Evolutionary conservation across 2,329 filamentous ascomycete genomes (phyloP).

Genomic region (Cladosporium sp.): DNA sequence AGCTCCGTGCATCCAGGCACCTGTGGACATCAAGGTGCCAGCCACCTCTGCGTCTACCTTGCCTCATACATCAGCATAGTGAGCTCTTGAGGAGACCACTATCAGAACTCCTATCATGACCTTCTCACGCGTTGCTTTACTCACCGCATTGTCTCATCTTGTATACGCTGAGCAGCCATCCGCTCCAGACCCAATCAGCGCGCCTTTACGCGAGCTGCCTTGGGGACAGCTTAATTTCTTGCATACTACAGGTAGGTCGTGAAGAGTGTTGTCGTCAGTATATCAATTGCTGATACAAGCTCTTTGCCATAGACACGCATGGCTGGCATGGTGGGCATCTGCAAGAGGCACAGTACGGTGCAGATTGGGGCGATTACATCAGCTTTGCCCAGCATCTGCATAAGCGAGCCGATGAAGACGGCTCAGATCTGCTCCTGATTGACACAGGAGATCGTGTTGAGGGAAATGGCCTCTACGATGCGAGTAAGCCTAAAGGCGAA

Average conservation of each 20-base stretch:
- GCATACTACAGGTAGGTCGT: constrained; percentile 64
- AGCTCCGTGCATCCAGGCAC: neutral
- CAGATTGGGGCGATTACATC: constrained; percentile 97
- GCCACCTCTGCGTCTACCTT: neutral
- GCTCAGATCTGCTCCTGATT: constrained; percentile 82
- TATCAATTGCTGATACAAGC: neutral
- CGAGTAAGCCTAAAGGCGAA: constrained; percentile 77
- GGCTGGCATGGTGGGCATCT: constrained; percentile 94
- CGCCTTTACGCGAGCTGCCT: constrained; percentile 75
- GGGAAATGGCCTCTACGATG: constrained; percentile 91
- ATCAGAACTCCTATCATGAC: constrained; percentile 9
- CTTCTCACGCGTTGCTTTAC: constrained; percentile 18
- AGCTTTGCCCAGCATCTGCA: constrained; percentile 85
- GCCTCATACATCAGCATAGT: neutral
- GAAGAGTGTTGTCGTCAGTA: neutral
- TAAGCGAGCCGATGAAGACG: constrained; percentile 69
- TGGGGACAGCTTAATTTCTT: constrained; percentile 94
- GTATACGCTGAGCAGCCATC: constrained; percentile 62
- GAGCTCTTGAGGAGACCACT: neutral
- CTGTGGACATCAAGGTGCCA: constrained; percentile 6
- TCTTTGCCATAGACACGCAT: constrained; percentile 60
- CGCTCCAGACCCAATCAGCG: constrained; percentile 71
- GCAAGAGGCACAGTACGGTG: constrained; percentile 87
- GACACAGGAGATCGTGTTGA: constrained; percentile 94
- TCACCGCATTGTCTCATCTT: constrained; percentile 24